These are phyloP conservation scores for Malus fusca DNA, from an alignment of 306 rosid species.

Conservation along the genomic window DNA sequence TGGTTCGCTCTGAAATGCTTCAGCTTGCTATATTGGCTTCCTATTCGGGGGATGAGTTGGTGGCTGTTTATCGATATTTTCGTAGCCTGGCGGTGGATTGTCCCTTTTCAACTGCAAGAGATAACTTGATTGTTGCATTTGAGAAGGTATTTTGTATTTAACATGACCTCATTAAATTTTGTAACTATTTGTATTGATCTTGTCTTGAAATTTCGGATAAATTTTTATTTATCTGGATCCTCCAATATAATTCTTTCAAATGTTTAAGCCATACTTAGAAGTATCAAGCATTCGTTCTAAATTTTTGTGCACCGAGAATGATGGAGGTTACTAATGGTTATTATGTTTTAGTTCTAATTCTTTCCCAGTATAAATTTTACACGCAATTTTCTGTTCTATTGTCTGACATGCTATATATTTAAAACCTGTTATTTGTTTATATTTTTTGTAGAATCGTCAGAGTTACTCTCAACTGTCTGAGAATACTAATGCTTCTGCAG, in stretches of 20 bases:
- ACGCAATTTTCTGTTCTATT: background rate
- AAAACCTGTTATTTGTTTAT: background rate
- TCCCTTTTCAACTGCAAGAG: constrained; percentile 94
- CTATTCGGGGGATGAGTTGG: constrained; percentile 77
- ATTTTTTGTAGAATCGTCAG: constrained; percentile 67
- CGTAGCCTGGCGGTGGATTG: constrained; percentile 87
- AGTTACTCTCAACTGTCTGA: constrained; percentile 65
- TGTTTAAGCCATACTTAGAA: background rate
- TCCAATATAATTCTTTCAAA: background rate
- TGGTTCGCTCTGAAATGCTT: constrained; percentile 15
- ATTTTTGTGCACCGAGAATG: background rate
- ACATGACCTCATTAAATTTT: background rate
- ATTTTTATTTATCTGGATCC: background rate
- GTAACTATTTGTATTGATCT: background rate
- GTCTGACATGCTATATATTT: background rate
- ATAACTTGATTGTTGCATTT: constrained; percentile 84
- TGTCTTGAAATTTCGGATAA: background rate
- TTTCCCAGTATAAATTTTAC: background rate
- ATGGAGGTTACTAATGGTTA: background rate
- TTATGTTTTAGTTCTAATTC: background rate
- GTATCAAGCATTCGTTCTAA: background rate
- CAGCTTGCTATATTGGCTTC: constrained; percentile 97
- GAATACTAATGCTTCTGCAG: constrained; percentile 39
- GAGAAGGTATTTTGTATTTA: constrained; percentile 62
- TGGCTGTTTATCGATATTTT: constrained; percentile 75